Evolutionary conservation across 192 early-diverging fungal genomes (phyloP), one percentile per base, ranked within the genome.

Genomic region (Dissophora ornata): DNA sequence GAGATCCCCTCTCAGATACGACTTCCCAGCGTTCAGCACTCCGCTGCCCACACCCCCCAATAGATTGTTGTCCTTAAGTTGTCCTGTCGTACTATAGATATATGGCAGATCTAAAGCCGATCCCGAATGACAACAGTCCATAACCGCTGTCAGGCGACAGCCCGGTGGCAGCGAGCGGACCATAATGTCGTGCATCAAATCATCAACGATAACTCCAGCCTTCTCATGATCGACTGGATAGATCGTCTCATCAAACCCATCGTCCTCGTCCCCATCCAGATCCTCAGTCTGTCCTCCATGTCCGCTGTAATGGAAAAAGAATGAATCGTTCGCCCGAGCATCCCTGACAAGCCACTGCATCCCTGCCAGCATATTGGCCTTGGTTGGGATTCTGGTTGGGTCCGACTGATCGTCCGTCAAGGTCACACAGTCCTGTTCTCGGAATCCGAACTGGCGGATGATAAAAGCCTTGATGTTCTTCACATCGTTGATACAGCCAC

Each of bases 401-500:
- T 88, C 80, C 30, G 52, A 53, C 66, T 94, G 88, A 67, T 94
- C 89, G 54, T 94, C 93, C 5, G 93, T 94, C 58, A 94, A 79
- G 42, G 92, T 82, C 1, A 92, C 85, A 83, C 89, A 90, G 61
- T 93, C 90, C 6, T 81, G 65, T 57, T 90, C 87, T 30, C 69
- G 75, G 78, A 93, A 93, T 15, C 83, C 83, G 78, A 88, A 93
- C 40, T 84, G 81, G 46, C 82, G 70, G 0, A 83, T 85, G 54
- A 94, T 77, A 51, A 95, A 93, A 33, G 71, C 52, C 58, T 92
- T 90, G 47, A 95, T 86, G 77, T 92, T 92, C 29, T 82, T 75
- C n/a, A 93, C 92, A 75, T 95, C 93, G 64, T 93, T 93, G 80
- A 93, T 90, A 75, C 93, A 95, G 9, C 93, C 93, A 65, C 83